Conservation (phyloP, 305 asterid genomes). For the Solanum hybrid region DNA sequence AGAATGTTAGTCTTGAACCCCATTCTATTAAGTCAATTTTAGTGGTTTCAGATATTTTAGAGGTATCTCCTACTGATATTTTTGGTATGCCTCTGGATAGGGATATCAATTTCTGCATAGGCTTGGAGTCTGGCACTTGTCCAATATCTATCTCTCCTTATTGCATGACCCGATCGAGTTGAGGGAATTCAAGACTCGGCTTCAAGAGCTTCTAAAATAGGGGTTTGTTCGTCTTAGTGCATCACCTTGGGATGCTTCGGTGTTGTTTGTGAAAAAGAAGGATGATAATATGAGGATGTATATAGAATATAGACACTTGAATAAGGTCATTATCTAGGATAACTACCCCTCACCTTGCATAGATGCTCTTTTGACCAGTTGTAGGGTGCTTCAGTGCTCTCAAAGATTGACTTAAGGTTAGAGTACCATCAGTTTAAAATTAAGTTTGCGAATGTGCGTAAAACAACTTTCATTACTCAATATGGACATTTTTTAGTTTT, state of each 20-base stretch:
- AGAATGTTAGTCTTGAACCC: neutral
- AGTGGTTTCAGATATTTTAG: neutral
- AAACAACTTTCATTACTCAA: neutral
- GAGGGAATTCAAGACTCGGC: neutral
- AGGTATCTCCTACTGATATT: neutral
- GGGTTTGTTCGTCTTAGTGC: neutral
- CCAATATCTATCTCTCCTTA: neutral
- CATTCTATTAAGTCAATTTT: neutral
- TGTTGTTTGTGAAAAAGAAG: neutral
- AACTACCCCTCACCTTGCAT: neutral
- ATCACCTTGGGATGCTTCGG: neutral
- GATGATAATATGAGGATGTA: neutral
- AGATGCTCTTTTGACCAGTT: neutral
- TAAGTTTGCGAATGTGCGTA: neutral
- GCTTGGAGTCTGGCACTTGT: neutral
- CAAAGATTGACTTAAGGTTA: neutral
- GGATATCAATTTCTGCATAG: no score
- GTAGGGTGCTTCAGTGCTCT: neutral
- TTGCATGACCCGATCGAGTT: neutral
- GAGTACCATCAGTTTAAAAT: neutral
- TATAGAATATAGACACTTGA: neutral
- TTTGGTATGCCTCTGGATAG: neutral
- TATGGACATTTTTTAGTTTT: neutral
- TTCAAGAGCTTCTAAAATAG: no score
- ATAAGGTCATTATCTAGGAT: neutral